phyloP scores from a whole-genome alignment of 768 basidiomycete species.

The Agaricus subrufescens region DNA sequence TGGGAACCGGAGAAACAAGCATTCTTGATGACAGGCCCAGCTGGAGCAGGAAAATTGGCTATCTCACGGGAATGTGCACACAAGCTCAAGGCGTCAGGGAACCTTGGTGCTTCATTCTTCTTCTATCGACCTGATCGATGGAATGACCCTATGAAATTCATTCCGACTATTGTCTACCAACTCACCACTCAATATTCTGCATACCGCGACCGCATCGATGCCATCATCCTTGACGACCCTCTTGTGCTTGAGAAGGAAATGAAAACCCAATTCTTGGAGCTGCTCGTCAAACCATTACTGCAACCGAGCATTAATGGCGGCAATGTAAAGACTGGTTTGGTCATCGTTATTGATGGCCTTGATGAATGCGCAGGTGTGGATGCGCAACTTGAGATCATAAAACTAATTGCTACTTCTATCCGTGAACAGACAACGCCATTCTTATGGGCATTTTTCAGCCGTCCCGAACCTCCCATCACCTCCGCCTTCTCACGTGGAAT shows the following conservation, averaged over 20 bases:
- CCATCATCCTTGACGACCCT: too few relatives aligned
- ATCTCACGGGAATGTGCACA: too few relatives aligned
- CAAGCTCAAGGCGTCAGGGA: too few relatives aligned
- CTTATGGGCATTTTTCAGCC: slow-evolving; percentile 16
- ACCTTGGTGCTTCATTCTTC: too few relatives aligned
- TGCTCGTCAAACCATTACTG: slow-evolving; percentile 12
- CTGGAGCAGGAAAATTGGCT: too few relatives aligned
- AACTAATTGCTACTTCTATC: slow-evolving; percentile 1
- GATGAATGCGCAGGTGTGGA: slow-evolving; percentile 19
- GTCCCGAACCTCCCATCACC: slow-evolving; percentile 13
- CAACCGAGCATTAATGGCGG: not conserved
- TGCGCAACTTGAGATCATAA: slow-evolving; percentile 13
- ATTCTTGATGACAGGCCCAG: too few relatives aligned
- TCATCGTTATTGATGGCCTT: slow-evolving; percentile 17
- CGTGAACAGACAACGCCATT: slow-evolving; percentile 9
- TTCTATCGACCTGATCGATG: too few relatives aligned
- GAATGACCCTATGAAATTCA: too few relatives aligned
- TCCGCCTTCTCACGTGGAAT: slow-evolving; percentile 3
- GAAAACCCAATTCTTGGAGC: slow-evolving; percentile 7
- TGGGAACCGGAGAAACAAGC: too few relatives aligned
- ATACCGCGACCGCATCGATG: too few relatives aligned
- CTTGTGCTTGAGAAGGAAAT: slow-evolving; percentile 10
- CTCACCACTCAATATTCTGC: too few relatives aligned
- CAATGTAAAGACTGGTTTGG: not conserved
- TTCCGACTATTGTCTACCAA: too few relatives aligned